phyloP scores from a whole-genome alignment of 2,329 filamentous ascomycete species.

The Chaetomiaceae sp. region DNA sequence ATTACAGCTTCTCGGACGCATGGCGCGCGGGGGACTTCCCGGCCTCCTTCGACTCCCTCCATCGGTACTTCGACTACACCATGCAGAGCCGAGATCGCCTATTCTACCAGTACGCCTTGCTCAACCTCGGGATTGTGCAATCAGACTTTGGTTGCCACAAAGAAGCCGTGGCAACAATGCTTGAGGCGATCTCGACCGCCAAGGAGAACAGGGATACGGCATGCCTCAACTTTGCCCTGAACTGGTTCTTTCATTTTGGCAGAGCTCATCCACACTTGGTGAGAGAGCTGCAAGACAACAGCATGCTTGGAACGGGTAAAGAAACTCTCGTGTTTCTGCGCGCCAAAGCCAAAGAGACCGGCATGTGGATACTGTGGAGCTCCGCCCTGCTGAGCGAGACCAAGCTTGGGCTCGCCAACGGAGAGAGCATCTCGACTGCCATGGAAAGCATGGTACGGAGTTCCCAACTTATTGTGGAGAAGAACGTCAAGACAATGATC shows the following conservation, averaged over 20 bases:
- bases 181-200: conserved; percentile 91
- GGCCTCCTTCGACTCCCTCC: conserved; percentile 82
- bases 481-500: conserved; percentile 65
- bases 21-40: conserved; percentile 89
- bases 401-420: conserved; percentile 68
- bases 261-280: conserved; percentile 75
- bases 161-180: conserved; percentile 88
- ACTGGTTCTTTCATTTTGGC: conserved; percentile 94
- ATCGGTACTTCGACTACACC: conserved; percentile 95
- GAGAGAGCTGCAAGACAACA: conserved; percentile 61
- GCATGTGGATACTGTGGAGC: conserved; percentile 79
- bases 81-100: conserved; percentile 77
- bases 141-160: conserved; percentile 89
- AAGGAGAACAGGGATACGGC: conserved; percentile 87
- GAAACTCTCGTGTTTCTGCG: conserved; percentile 81
- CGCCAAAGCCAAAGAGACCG: conserved; percentile 75
- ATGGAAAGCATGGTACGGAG: conserved; percentile 77
- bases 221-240: conserved; percentile 90
- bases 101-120: conserved; percentile 89
- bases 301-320: conserved; percentile 68
- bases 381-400: conserved; percentile 81
- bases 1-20: conserved; percentile 71
- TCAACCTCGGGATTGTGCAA: conserved; percentile 89
- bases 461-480: conserved; percentile 73
- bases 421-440: conserved; percentile 56